Conservation (phyloP, 768 basidiomycete species). For the Pisolithus sp. region DNA sequence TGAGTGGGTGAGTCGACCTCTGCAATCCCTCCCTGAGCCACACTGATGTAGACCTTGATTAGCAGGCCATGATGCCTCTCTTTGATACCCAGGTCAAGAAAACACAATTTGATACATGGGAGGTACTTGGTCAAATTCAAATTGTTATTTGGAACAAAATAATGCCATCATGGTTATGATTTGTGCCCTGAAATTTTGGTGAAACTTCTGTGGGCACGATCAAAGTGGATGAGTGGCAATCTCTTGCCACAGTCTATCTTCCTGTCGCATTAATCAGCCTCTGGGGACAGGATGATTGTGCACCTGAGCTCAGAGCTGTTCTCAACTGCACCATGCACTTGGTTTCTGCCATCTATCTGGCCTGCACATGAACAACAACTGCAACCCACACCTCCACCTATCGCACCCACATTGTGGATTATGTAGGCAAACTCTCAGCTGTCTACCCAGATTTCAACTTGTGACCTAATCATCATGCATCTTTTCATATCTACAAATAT, state of each 20-base stretch:
- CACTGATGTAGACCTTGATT: neutral
- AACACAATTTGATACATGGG: neutral
- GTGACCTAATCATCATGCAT: slow-evolving; percentile 25
- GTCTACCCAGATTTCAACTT: slow-evolving; percentile 14
- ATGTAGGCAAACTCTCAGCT: slow-evolving; percentile 9
- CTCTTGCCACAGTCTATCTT: slow-evolving; percentile 8
- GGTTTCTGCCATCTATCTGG: slow-evolving; percentile 16
- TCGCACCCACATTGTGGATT: slow-evolving; percentile 10
- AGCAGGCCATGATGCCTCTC: neutral
- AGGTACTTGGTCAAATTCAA: neutral
- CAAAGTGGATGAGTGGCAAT: slow-evolving; percentile 19
- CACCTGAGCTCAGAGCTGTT: neutral
- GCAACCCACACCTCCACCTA: slow-evolving; percentile 2
- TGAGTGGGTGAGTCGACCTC: neutral
- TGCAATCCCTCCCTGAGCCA: no score
- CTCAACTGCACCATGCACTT: slow-evolving; percentile 27
- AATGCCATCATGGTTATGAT: slow-evolving; percentile 13
- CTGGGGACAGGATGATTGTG: slow-evolving; percentile 10
- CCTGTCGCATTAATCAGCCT: slow-evolving; percentile 14
- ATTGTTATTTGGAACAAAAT: neutral
- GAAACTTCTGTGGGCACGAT: slow-evolving; percentile 4
- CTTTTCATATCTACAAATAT: slow-evolving; percentile 28
- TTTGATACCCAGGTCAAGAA: neutral
- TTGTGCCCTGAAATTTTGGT: slow-evolving; percentile 15
- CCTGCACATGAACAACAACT: slow-evolving; percentile 12